A percentile compares a stretch with the other conserved stretches of the same genome.
Conservation (phyloP, 441 rosid genomes). For the Populus hybrid region DNA sequence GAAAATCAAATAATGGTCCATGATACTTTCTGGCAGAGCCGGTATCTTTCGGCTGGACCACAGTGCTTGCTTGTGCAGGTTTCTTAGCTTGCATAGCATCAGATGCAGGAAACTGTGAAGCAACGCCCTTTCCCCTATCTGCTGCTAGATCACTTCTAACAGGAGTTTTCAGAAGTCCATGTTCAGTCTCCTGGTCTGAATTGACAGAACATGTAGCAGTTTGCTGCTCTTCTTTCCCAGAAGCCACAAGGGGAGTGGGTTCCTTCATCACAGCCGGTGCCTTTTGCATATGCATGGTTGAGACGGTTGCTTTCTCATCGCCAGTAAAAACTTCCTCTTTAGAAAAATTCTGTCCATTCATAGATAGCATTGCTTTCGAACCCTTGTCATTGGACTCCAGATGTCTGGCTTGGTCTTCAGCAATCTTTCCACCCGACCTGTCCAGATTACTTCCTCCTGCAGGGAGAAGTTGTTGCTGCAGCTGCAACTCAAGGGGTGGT, state of each 20-base stretch:
- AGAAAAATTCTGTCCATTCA: constrained; percentile 39
- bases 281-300: constrained; percentile 45
- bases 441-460: constrained; percentile 60
- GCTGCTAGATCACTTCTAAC: constrained; percentile 53
- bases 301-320: constrained; percentile 59
- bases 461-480: constrained; percentile 52
- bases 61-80: constrained; percentile 55
- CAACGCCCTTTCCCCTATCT: constrained; percentile 81
- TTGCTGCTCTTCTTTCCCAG: constrained; percentile 79
- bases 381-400: constrained; percentile 60
- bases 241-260: constrained; percentile 33
- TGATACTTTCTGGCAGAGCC: constrained; percentile 92
- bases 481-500: constrained; percentile 82
- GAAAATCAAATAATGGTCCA: constrained; percentile 98
- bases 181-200: constrained; percentile 79
- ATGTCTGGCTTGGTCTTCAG: constrained; percentile 59
- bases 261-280: constrained; percentile 51
- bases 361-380: constrained; percentile 44
- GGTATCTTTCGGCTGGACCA: constrained; percentile 63
- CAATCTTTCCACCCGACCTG: constrained; percentile 53
- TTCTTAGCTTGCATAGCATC: constrained; percentile 71
- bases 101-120: constrained; percentile 43
- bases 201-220: constrained; percentile 47
- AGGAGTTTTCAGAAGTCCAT: constrained; percentile 52
- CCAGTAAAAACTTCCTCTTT: constrained; percentile 64